Evolutionary conservation across 2,329 filamentous ascomycete genomes (phyloP), one percentile per base, ranked within the genome.

Genomic region (Venturia asperata): DNA sequence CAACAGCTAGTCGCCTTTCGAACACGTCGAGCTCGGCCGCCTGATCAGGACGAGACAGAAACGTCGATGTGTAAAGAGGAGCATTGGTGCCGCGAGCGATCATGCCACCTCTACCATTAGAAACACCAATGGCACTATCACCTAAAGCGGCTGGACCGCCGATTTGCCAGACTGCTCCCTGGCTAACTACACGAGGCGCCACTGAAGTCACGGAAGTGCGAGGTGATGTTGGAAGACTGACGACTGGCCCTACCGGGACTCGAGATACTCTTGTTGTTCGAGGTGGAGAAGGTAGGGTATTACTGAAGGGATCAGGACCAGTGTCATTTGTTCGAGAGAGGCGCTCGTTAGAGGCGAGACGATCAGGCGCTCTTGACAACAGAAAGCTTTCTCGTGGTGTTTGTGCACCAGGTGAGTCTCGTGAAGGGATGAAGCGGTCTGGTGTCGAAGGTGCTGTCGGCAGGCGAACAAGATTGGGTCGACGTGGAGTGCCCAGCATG

Each of bases 151-250:
- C 83, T 62, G 84, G 83, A 11, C 84, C 72, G 34, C 90, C 89
- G 13, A 94, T 86, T 21, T 86, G 84, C 91, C 90, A 96, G 21
- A 93, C 81, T 11, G 87, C 83, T 2, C 89, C 88, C 67, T 81
- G 77, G 73, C 89, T 92, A 67, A 85, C 78, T 72, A 87, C 70
- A 24, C 76, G 75, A 42, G 49, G 27, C 15, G 45, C 34, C n/a
- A 41, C 63, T n/a, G 42, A 37, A 80, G 65, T 81, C 55, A 37
- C n/a, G 34, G 42, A 55, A 49, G 17, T 52, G 66, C 81, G 84
- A 1, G 78, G 75, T 66, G 83, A 81, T 82, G 79, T 15, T 13
- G 41, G 34, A 42, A 47, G 63, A 43, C 39, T 42, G 63, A 61
- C 39, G 10, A 42, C 24, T 62, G 47, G 47, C n/a, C 30, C 30